Evolutionary conservation across 768 basidiomycete genomes (phyloP), one percentile per base, ranked within the genome.

Genomic region (Macrolepiota dolichaula): DNA sequence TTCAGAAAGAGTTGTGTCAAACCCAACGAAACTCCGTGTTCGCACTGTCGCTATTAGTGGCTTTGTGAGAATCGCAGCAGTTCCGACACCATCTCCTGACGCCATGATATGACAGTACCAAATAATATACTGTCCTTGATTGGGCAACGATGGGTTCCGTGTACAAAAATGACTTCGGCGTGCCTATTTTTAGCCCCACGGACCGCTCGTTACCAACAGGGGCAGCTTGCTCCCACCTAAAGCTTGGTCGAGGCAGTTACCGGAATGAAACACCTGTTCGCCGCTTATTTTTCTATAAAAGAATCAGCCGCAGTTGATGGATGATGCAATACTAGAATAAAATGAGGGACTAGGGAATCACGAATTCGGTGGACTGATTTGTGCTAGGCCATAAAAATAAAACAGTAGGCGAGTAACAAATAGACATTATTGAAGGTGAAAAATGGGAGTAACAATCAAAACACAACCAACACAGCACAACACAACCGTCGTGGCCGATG

Each of bases 301-400:
- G n/a, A 44, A 27, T 22, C 11, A 44, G 12, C 54, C 25, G 37
- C 11, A 25, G 37, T 7, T 42, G 40, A 55, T 55, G 27, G 40
- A 42, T 55, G 54, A 55, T 55, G 40, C 38, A 55, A 55, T 55
- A 32, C 40, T 40, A 44, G 22, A 22, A 42, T 17, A n/a, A 56
- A 19, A 55, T 38, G 15, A 37, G 7, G 9, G 9, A 6, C 36
- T 12, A 6, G 2, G 11, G 7, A 35, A 38, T 36, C 17, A 37
- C 9, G 11, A n/a, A 24, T 13, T 27, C 22, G n/a, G 53, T 17
- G 25, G 13, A 22, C 37, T 27, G 38, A 37, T 19, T 54, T 7
- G 38, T 7, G 17, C 12, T 25, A 25, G 22, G 19, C 12, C 38
- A 49, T 49, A 49, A 24, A 49, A 25, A 49, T 49, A 49, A 13